A percentile compares a stretch with the other conserved stretches of the same genome.
phyloP scores from a whole-genome alignment of 1,284 basidiomycete species.

The Ganoderma multipileum region DNA sequence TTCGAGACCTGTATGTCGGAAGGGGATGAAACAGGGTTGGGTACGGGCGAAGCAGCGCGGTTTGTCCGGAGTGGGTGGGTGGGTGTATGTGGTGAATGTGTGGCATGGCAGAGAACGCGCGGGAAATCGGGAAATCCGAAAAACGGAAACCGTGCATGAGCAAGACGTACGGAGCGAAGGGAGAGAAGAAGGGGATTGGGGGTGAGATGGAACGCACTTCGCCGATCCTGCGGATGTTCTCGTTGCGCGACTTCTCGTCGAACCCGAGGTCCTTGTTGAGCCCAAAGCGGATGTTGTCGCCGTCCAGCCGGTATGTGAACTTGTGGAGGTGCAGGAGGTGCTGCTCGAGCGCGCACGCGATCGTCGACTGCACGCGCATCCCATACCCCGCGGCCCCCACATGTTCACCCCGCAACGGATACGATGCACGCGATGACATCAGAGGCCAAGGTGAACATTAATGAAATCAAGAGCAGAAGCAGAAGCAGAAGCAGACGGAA shows the following conservation, averaged over 20 bases:
- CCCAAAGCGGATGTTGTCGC: constrained; percentile 97
- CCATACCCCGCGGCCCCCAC: neutral
- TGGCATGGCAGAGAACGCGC: neutral
- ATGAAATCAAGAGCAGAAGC: neutral
- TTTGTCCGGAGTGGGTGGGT: no score
- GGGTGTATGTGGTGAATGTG: neutral
- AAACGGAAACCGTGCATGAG: neutral
- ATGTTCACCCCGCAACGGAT: constrained; percentile 5
- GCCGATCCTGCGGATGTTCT: constrained; percentile 97
- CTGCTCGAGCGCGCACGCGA: constrained; percentile 97
- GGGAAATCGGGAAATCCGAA: neutral
- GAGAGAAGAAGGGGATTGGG: neutral
- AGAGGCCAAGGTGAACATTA: neutral
- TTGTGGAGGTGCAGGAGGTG: constrained; percentile 89
- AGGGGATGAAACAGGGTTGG: neutral
- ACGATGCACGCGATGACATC: neutral
- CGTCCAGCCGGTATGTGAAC: constrained; percentile 93
- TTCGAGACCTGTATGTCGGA: constrained; percentile 78
- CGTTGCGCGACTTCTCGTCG: constrained; percentile 92
- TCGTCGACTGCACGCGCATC: constrained; percentile 77
- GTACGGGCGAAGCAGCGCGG: neutral
- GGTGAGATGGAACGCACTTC: constrained; percentile 64
- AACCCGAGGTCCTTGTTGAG: constrained; percentile 99
- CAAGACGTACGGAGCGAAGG: neutral
- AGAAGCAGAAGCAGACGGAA: neutral